Evolutionary conservation across 352 stramenopile genomes (phyloP), one percentile per base, ranked within the genome.

Genomic region (Phytophthora fragariae): DNA sequence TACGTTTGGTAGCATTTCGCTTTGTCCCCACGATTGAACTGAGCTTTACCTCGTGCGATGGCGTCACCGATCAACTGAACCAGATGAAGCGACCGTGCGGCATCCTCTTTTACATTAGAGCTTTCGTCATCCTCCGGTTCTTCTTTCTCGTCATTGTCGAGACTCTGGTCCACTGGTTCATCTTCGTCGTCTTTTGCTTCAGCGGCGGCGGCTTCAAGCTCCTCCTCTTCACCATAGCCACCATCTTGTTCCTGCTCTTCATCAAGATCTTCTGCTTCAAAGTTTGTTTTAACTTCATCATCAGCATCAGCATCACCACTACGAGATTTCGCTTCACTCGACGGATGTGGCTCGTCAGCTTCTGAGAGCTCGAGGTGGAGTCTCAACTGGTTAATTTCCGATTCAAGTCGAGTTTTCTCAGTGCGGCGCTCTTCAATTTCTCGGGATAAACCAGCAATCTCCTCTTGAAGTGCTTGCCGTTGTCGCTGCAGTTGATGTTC

Each of bases 1-100:
- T 93, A 93, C 47, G 83, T 84, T 59, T 89, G 78, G 55, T 86
- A 91, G 65, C 89, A 95, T 64, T 89, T 89, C 15, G 70, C 73
- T 62, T 92, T 92, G 70, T 95, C 87, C 0, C 89, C 89, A 11
- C 81, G 81, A 63, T 95, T 95, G 69, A 91, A 95, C 54, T 89
- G 82, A 15, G 74, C 62, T 63, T 93, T 94, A 8, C 89, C 87
- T 10, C 80, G 76, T 62, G 88, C 76, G 27, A 95, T 77, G 0
- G 84, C 79, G 17, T 89, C 73, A 6, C 68, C 70, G 50, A 93
- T 81, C 55, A 81, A 41, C 14, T 77, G 53, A 6, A 87, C 61
- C 17, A 92, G 58, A 64, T 89, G 80, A 21, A 82, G 50, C 1
- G 65, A 76, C 0, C 76, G 62, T 24, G 75, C 70, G 11, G 72